phyloP scores from a whole-genome alignment of 306 rosid species.

The Vigna reflexopilosa region DNA sequence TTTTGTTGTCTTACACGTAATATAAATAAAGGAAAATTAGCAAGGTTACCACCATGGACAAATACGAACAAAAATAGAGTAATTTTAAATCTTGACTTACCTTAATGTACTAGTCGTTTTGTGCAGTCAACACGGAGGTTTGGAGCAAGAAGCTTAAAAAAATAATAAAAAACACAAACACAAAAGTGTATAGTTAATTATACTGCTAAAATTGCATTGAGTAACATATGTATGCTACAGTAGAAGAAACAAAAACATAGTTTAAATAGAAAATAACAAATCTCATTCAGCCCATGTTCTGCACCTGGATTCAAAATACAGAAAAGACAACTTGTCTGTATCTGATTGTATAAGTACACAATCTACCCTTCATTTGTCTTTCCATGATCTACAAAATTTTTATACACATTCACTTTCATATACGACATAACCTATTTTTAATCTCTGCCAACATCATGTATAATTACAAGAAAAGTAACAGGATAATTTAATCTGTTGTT shows the following conservation, averaged over 20 bases:
- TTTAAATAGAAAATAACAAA: conserved; percentile 38
- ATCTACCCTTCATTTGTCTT: conserved; percentile 45
- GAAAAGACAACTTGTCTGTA: conserved; percentile 33
- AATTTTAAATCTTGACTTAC: not conserved
- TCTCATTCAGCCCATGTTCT: conserved; percentile 27
- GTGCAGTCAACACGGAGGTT: not conserved
- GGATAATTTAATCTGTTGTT: not conserved
- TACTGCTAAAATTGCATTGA: not conserved
- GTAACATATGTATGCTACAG: not conserved
- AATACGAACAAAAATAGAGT: not conserved
- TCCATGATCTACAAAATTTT: conserved; percentile 8
- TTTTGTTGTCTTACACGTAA: not conserved
- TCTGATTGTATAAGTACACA: conserved; percentile 12
- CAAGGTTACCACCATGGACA: not conserved
- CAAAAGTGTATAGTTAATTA: not conserved
- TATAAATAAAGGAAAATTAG: not conserved
- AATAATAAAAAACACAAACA: not conserved
- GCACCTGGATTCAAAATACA: conserved; percentile 5
- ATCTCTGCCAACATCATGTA: conserved; percentile 45
- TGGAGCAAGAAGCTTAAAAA: not conserved
- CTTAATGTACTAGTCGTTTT: not conserved
- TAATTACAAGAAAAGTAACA: conserved; percentile 30
- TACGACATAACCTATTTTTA: conserved; percentile 45
- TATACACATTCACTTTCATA: conserved; percentile 49
- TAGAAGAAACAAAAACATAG: conserved; percentile 37